Percentiles rank a stretch among this genome's conserved stretches.
Conservation (phyloP, 345 rosid genomes). For the Lumnitzera racemosa region DNA sequence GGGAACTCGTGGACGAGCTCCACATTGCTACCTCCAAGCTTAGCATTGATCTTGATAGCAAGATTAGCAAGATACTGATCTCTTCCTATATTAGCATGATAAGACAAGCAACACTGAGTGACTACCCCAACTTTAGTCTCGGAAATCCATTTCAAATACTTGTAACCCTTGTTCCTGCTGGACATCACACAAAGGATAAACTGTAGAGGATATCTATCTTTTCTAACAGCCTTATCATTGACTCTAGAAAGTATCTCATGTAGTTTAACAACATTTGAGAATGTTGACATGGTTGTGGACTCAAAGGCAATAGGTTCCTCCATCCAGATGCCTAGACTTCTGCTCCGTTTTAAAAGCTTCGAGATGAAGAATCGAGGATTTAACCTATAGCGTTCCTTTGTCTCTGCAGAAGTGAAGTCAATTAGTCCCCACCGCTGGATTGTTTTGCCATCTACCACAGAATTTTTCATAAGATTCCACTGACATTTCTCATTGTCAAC, state of each 20-base stretch:
- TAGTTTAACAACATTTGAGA: conserved; percentile 29
- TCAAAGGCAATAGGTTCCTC: conserved; percentile 27
- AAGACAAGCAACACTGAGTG: conserved; percentile 74
- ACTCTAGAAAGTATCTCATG: conserved; percentile 33
- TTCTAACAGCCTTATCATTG: conserved; percentile 18
- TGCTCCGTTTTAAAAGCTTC: conserved; percentile 36
- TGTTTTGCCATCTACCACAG: conserved; percentile 53
- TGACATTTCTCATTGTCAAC: conserved; percentile 60
- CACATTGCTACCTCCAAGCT: conserved; percentile 89
- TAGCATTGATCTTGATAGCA: conserved; percentile 83
- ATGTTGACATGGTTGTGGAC: conserved; percentile 29
- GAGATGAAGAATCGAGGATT: conserved; percentile 25
- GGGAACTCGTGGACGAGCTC: conserved; percentile 59
- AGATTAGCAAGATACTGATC: conserved; percentile 76
- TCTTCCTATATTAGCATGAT: conserved; percentile 23
- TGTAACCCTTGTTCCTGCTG: conserved; percentile 52
- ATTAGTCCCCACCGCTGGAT: conserved; percentile 67
- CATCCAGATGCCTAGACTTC: conserved; percentile 51
- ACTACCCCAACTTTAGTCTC: conserved; percentile 76
- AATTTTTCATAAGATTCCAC: conserved; percentile 63
- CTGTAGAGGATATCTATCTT: conserved; percentile 30
- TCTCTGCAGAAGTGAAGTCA: conserved; percentile 48
- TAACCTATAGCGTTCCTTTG: not conserved
- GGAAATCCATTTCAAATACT: conserved; percentile 71
- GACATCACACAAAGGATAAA: conserved; percentile 77